phyloP scores from a whole-genome alignment of 306 rosid genomes.

The Dryas drummondii region DNA sequence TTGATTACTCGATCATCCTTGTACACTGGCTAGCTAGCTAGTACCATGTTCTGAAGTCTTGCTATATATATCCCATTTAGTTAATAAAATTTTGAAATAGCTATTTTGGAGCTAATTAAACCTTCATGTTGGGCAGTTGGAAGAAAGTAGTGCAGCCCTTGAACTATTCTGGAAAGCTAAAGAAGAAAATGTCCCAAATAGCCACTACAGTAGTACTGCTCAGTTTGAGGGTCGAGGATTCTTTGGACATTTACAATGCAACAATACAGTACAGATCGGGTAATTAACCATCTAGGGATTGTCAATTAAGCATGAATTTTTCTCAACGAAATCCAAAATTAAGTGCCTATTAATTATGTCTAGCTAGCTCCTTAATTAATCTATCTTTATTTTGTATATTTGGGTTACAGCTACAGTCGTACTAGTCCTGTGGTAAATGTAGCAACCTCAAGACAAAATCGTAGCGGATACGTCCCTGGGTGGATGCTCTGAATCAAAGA shows the following conservation, averaged over 20 bases:
- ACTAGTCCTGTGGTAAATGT: not conserved
- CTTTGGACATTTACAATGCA: conserved; percentile 40
- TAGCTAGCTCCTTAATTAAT: not conserved
- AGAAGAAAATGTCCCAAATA: conserved; percentile 41
- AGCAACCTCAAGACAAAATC: not conserved
- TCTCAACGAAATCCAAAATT: not conserved
- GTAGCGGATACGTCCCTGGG: not conserved
- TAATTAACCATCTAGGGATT: conserved; percentile 18
- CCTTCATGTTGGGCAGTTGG: conserved; percentile 44
- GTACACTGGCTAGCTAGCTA: no score
- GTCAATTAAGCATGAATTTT: not conserved
- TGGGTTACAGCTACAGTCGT: not conserved
- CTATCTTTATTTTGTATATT: not conserved
- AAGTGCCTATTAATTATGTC: no score
- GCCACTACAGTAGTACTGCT: conserved; percentile 38
- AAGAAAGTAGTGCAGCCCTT: conserved; percentile 34
- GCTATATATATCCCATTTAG: no score
- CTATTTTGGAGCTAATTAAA: not conserved
- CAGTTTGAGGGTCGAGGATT: conserved; percentile 36
- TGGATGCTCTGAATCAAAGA: not conserved
- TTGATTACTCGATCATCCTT: no score
- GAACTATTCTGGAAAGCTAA: conserved; percentile 43
- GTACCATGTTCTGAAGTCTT: no score
- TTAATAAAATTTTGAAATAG: no score
- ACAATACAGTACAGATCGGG: conserved; percentile 51